Evolutionary conservation across 768 basidiomycete species (phyloP).

Genomic region (Russula lepida): DNA sequence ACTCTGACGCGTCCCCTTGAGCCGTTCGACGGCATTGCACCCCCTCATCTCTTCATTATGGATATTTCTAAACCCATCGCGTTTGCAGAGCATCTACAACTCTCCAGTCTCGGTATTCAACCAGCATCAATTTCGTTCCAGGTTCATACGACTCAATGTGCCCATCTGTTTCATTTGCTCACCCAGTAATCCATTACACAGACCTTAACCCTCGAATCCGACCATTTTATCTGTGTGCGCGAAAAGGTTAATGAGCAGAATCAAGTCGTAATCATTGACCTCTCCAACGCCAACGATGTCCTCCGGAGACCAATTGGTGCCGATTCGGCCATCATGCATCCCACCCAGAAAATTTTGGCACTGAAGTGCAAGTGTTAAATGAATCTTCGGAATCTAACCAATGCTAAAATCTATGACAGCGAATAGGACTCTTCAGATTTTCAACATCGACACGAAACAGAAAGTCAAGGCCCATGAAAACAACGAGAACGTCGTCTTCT

Average conservation of each 20-base stretch:
- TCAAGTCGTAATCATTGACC: constrained; percentile 98
- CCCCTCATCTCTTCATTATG: constrained; percentile 21
- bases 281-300: constrained; percentile 95
- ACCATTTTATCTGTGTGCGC: constrained; percentile 96
- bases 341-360: constrained; percentile 91
- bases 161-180: background rate
- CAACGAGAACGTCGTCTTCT: constrained; percentile 92
- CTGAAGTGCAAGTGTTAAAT: constrained; percentile 60
- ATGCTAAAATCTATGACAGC: constrained; percentile 40
- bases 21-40: constrained; percentile 3
- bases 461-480: constrained; percentile 95
- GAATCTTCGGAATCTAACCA: background rate
- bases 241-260: constrained; percentile 93
- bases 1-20: constrained; percentile 12
- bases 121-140: constrained; percentile 97
- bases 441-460: constrained; percentile 95
- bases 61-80: constrained; percentile 64
- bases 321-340: constrained; percentile 99
- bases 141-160: constrained; percentile 38
- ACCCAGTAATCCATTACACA: constrained; percentile 25
- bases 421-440: constrained; percentile 89
- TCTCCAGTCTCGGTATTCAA: constrained; percentile 92
- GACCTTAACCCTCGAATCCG: constrained; percentile 94
- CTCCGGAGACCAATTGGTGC: constrained; percentile 92
- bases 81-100: constrained; percentile 87